phyloP scores from a whole-genome alignment of 352 stramenopile species.

The Peronosclerospora sorghi region DNA sequence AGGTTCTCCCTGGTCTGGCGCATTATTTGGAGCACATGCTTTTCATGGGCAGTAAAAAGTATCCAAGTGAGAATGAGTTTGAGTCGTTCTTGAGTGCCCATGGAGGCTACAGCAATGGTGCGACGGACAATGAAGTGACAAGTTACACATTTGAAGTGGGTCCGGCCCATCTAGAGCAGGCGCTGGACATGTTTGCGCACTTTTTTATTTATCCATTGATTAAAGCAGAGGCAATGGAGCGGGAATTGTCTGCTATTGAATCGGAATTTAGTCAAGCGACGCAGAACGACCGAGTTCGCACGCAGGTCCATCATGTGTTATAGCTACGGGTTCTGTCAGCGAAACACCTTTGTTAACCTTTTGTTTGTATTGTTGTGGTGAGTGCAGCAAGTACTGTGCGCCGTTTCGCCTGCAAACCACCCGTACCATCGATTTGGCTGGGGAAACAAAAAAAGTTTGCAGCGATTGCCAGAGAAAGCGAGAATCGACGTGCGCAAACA shows the following conservation, averaged over 20 bases:
- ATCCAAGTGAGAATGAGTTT: slow-evolving; percentile 90
- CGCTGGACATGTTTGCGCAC: slow-evolving; percentile 90
- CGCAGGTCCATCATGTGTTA: slow-evolving; percentile 12
- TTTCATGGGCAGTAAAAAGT: slow-evolving; percentile 91
- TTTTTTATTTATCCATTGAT: slow-evolving; percentile 90
- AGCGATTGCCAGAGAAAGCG: slow-evolving; percentile 28
- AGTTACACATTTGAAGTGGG: slow-evolving; percentile 91
- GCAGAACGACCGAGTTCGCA: slow-evolving; percentile 61
- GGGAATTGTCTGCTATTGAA: slow-evolving; percentile 80
- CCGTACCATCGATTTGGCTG: slow-evolving; percentile 79
- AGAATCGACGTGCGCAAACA: slow-evolving; percentile 46
- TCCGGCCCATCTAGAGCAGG: slow-evolving; percentile 39
- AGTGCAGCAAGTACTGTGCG: slow-evolving; percentile 67
- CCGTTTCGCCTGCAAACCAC: slow-evolving; percentile 34
- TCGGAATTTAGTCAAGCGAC: slow-evolving; percentile 79
- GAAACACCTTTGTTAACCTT: background rate
- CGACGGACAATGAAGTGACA: slow-evolving; percentile 88
- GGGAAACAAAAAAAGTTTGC: slow-evolving; percentile 73
- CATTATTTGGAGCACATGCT: slow-evolving; percentile 95
- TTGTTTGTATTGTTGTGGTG: slow-evolving; percentile 2
- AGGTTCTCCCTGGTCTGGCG: slow-evolving; percentile 61
- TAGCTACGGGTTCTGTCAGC: background rate
- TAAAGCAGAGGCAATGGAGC: slow-evolving; percentile 62
- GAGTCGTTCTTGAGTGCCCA: slow-evolving; percentile 82
- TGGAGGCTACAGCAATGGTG: slow-evolving; percentile 87